Conservation (phyloP, 108 stramenopile species). For the Skeletonema menzelii region DNA sequence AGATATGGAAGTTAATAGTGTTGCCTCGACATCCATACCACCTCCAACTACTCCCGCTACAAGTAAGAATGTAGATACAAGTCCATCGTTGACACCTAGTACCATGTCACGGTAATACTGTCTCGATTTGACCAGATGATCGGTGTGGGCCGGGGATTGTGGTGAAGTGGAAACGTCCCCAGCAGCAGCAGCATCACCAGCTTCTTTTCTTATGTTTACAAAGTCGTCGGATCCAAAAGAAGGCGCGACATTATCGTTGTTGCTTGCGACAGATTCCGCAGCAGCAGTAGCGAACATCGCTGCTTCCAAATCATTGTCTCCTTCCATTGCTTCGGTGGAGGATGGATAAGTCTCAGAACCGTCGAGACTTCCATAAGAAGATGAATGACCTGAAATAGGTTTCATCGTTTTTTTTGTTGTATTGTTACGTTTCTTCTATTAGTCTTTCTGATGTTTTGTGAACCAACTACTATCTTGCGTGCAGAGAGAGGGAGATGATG, state of each 20-base stretch:
- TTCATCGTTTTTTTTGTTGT: too few species aligned
- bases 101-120: slow-evolving; percentile 85
- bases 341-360: neutral
- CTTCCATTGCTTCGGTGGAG: neutral
- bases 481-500: too few species aligned
- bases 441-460: too few species aligned
- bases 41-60: slow-evolving; percentile 77
- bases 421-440: too few species aligned
- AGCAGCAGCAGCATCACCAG: too few species aligned
- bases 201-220: neutral
- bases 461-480: too few species aligned
- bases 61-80: slow-evolving; percentile 73
- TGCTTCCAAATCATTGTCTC: neutral
- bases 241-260: neutral
- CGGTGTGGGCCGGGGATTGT: slow-evolving; percentile 29
- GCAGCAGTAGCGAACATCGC: neutral
- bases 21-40: slow-evolving; percentile 56
- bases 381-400: neutral
- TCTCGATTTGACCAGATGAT: slow-evolving; percentile 66
- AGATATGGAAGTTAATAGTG: slow-evolving; percentile 70
- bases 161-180: too few species aligned
- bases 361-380: neutral
- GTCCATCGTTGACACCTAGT: slow-evolving; percentile 78
- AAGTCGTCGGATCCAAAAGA: neutral
- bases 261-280: neutral